These are phyloP conservation scores for Dryadomyces quercivorus DNA, from an alignment of 2,329 filamentous ascomycete species.

Conservation along the genomic window DNA sequence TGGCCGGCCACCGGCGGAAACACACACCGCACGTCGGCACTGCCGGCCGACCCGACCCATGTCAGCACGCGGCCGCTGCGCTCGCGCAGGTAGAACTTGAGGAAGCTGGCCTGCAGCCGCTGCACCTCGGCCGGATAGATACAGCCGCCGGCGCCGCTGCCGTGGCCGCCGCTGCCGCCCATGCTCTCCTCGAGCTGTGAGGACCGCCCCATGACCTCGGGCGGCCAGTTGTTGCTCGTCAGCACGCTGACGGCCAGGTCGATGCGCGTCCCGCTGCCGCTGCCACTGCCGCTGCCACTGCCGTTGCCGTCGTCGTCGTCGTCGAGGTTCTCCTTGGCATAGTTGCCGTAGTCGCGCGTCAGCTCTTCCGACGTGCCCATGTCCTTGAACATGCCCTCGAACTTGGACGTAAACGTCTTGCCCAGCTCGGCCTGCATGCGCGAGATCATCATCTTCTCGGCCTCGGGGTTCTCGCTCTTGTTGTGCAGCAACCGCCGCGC, in stretches of 20 bases:
- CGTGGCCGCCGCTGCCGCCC: conserved; percentile 11
- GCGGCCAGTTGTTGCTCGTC: conserved; percentile 90
- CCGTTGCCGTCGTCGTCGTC: conserved; percentile 26
- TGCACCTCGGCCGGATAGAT: conserved; percentile 66
- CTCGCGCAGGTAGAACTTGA: conserved; percentile 76
- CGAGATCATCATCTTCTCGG: conserved; percentile 89
- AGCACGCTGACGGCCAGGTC: conserved; percentile 79
- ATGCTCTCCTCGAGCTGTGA: conserved; percentile 35
- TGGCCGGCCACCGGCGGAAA: conserved; percentile 65
- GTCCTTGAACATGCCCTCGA: conserved; percentile 97
- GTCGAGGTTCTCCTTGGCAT: conserved; percentile 39
- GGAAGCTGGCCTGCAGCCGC: conserved; percentile 69
- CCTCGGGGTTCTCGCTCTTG: conserved; percentile 81
- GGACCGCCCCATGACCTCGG: conserved; percentile 65
- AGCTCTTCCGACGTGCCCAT: conserved; percentile 81
- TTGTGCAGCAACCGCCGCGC: conserved; percentile 77
- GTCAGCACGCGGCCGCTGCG: conserved; percentile 81
- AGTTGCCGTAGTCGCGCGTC: conserved; percentile 60
- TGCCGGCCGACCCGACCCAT: conserved; percentile 63
- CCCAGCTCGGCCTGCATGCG: conserved; percentile 96
- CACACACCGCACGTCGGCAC: conserved; percentile 71
- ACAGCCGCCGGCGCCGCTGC: conserved; percentile 33
- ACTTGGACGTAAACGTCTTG: conserved; percentile 82
- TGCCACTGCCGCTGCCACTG: conserved; percentile 31
- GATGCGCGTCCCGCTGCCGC: conserved; percentile 44